Evolutionary conservation across 768 basidiomycete species (phyloP), one percentile per base, ranked within the genome.

Genomic region (Trametopsis cervina): DNA sequence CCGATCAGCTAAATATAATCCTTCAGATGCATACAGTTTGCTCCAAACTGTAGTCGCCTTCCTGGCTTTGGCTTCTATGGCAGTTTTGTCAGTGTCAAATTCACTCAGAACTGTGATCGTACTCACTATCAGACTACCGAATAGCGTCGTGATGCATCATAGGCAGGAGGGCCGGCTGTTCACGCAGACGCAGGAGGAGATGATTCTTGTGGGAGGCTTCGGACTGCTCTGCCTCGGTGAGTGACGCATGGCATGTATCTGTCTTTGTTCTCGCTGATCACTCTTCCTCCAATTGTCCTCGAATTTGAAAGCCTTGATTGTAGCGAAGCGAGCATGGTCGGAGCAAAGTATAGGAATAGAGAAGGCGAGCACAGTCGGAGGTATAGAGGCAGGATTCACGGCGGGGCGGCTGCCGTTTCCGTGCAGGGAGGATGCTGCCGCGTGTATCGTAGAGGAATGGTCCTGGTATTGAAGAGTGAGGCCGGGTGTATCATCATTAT

Each of bases 151-250:
- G 39, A 72, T 83, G 66, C 85, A 89, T 59, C 78, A 88, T 56
- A 74, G 75, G 48, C 69, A 66, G 59, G 71, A 76, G 40, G 83
- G 81, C 12, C 75, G 75, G 43, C 60, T 82, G 51, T 63, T 90
- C 56, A 80, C 83, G 39, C 80, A 78, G 55, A 72, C 71, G 47
- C 88, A 90, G 57, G 85, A 88, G 59, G 85, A 90, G 58, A 73
- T 79, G 64, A 67, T 84, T 17, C 59, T 90, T 63, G 83, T 90
- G 52, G 80, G 70, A 4, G 80, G 82, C 2, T 73, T 89, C 48
- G 85, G 81, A 10, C 66, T 89, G 49, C 77, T 85, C 60, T 89
- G 85, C 84, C 69, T 89, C 42, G 85, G 88, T 88, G 61, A 61
- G 78, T 67, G 26, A 20, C 47, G 39, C 25, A 39, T 42, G 26